These are phyloP conservation scores for Coffea eugenioides DNA, from an alignment of 257 asterid genomes.

Conservation along the genomic window DNA sequence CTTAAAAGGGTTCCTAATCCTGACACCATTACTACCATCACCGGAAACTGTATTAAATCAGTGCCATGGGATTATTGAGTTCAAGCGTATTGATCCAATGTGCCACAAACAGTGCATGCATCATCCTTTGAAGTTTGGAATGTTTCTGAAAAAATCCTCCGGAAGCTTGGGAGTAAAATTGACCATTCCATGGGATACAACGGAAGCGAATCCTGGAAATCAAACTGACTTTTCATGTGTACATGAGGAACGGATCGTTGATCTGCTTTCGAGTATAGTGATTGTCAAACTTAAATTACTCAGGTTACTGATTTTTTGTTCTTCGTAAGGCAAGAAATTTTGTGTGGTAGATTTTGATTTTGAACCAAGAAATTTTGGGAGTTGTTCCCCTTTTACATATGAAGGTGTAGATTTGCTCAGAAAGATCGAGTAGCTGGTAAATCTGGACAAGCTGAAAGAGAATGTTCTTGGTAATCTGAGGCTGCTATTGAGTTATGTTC, in stretches of 20 bases:
- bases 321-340: background rate
- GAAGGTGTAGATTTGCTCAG: background rate
- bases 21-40: constrained; percentile 9
- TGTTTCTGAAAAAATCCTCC: constrained; percentile 29
- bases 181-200: background rate
- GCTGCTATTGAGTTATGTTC: constrained; percentile 2
- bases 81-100: constrained; percentile 13
- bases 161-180: background rate
- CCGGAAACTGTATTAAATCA: constrained; percentile 33
- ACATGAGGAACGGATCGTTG: background rate
- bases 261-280: constrained; percentile 9
- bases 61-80: constrained; percentile 39
- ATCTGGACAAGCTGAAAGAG: background rate
- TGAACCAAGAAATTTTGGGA: background rate
- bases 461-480: background rate
- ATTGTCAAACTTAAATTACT: background rate
- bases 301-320: background rate
- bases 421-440: background rate
- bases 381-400: background rate
- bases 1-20: constrained; percentile 20
- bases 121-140: constrained; percentile 33
- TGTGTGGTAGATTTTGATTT: background rate
- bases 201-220: background rate
- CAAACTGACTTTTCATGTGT: background rate
- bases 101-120: constrained; percentile 2